A percentile compares a stretch with the other conserved stretches of the same genome.
Conservation (phyloP, 2,329 filamentous ascomycete species). For the Aspergillus sp. region DNA sequence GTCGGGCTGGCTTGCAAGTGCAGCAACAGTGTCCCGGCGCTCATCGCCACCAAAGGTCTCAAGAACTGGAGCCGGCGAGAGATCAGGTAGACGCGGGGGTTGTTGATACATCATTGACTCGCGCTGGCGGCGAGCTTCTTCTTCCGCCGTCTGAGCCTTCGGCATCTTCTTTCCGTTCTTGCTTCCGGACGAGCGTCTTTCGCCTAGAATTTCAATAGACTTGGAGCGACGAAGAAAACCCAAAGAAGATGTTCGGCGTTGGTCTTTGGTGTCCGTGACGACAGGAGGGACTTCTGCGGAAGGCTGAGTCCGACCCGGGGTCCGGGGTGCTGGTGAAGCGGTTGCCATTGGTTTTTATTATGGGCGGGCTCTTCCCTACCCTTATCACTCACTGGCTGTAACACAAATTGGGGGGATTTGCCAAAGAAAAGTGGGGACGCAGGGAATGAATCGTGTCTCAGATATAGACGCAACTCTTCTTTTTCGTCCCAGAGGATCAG, state of each 20-base stretch:
- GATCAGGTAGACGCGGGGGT: constrained; percentile 58
- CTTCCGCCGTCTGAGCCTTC: constrained; percentile 47
- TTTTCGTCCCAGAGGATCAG: constrained; percentile 13
- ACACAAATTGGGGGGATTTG: constrained; percentile 21
- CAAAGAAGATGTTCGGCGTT: constrained; percentile 52
- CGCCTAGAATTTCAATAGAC: constrained; percentile 63
- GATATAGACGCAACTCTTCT: constrained; percentile 18
- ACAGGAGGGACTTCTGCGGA: constrained; percentile 37
- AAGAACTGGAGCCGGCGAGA: constrained; percentile 51
- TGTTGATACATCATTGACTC: constrained; percentile 61
- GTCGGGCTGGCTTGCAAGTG: constrained; percentile 47
- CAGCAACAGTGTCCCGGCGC: constrained; percentile 63
- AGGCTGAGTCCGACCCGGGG: constrained; percentile 36
- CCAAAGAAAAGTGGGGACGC: constrained; percentile 22
- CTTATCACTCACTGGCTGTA: constrained; percentile 21
- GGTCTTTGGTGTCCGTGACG: constrained; percentile 36
- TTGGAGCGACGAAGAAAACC: constrained; percentile 68
- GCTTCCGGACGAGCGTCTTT: constrained; percentile 47
- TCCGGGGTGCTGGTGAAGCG: constrained; percentile 39
- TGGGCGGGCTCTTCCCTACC: constrained; percentile 23
- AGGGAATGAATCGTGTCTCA: constrained; percentile 24
- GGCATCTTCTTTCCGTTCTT: constrained; percentile 40
- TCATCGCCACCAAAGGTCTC: constrained; percentile 65
- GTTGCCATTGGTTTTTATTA: constrained; percentile 34
- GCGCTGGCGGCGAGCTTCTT: constrained; percentile 57